phyloP scores from a whole-genome alignment of 2,329 filamentous ascomycete species.

The Aspergillus eucalypticola region DNA sequence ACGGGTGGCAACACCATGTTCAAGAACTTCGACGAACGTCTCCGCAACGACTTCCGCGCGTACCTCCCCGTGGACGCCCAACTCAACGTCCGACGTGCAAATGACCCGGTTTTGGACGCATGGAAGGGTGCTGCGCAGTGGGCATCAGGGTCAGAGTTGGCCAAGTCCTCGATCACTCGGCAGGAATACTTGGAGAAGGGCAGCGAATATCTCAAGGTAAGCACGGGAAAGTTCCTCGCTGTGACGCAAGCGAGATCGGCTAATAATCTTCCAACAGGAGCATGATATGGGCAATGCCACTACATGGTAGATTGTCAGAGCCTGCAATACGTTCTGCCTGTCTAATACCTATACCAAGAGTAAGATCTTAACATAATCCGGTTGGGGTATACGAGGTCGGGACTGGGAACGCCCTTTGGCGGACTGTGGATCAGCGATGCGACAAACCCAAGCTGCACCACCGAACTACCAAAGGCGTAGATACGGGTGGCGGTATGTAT shows the following conservation, averaged over 20 bases:
- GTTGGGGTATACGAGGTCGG: no score
- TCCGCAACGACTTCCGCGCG: conserved; percentile 70
- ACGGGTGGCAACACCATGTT: conserved; percentile 93
- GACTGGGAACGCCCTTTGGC: no score
- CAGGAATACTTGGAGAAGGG: conserved; percentile 93
- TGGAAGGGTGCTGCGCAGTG: conserved; percentile 92
- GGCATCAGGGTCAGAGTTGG: conserved; percentile 63
- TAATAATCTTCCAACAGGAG: conserved; percentile 28
- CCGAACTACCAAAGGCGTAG: no score
- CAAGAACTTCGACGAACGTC: conserved; percentile 78
- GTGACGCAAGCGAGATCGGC: background rate
- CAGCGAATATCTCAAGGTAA: conserved; percentile 83
- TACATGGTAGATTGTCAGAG: conserved; percentile 23
- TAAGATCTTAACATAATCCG: no score
- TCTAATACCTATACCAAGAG: no score
- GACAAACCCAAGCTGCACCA: no score
- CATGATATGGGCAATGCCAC: conserved; percentile 41
- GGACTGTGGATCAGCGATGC: no score
- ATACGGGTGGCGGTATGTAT: background rate
- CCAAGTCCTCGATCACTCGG: conserved; percentile 67
- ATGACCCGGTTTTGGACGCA: conserved; percentile 78
- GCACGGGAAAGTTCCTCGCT: conserved; percentile 1
- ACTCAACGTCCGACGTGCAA: conserved; percentile 71
- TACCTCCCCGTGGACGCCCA: conserved; percentile 69
- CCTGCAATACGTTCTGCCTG: no score